Evolutionary conservation across 441 rosid genomes (phyloP).

Genomic region (Geranium incanum): DNA sequence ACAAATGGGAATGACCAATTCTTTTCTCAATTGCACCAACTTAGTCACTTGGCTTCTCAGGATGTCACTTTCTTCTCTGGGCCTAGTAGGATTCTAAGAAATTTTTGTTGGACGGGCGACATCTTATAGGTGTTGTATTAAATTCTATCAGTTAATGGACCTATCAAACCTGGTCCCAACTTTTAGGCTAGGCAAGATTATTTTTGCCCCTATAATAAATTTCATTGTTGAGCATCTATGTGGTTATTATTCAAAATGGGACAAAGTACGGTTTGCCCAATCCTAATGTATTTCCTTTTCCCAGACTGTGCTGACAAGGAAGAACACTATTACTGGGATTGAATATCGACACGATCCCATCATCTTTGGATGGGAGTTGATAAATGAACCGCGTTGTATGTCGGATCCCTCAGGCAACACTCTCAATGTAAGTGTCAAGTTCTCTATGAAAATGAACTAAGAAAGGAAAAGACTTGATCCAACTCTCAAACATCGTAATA

Average conservation of each 20-base stretch:
- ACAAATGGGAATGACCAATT: neutral
- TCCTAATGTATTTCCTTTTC: conserved; percentile 4
- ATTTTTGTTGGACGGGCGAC: neutral
- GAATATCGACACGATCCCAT: conserved; percentile 85
- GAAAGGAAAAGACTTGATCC: neutral
- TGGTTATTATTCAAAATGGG: neutral
- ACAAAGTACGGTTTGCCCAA: neutral
- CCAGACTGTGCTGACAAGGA: conserved; percentile 69
- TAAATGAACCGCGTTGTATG: conserved; percentile 89
- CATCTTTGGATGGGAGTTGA: conserved; percentile 93
- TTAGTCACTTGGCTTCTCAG: neutral
- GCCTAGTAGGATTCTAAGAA: neutral
- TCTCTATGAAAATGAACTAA: neutral
- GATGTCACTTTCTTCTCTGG: neutral
- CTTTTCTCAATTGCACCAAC: neutral
- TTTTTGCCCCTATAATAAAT: neutral
- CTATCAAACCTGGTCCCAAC: neutral
- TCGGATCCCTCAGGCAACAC: conserved; percentile 84
- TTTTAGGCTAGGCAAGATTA: neutral
- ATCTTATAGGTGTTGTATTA: neutral
- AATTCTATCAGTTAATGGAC: neutral
- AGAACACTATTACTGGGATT: conserved; percentile 73
- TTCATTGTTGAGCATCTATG: neutral
- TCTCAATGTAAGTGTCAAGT: conserved; percentile 58
- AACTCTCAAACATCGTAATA: neutral